A percentile compares a stretch with the other conserved stretches of the same genome.
Conservation (phyloP, 2,329 filamentous ascomycete species). For the Pseudogymnoascus sp. region DNA sequence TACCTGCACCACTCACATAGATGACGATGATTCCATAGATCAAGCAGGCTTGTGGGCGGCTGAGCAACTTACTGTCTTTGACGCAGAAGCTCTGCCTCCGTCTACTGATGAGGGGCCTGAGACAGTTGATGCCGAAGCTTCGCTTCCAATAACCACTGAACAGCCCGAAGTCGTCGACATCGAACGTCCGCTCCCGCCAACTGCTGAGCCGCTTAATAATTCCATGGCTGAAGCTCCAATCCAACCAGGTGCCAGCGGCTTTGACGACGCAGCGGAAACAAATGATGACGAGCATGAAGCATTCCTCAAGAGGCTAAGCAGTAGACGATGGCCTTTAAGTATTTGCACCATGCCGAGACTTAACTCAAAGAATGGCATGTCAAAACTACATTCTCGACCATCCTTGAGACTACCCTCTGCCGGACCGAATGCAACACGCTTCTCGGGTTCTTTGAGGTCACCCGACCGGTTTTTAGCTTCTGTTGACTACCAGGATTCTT, state of each 20-base stretch:
- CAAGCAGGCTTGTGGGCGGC: not conserved
- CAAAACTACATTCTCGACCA: conserved; percentile 18
- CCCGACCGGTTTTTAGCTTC: conserved; percentile 50
- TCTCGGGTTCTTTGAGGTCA: conserved; percentile 21
- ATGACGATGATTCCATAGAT: not conserved
- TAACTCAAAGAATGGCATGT: conserved; percentile 14
- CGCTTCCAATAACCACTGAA: not conserved
- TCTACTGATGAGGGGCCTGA: not conserved
- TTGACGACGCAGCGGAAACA: not conserved
- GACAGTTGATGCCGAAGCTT: not conserved
- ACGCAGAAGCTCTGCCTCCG: not conserved
- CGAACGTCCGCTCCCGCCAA: not conserved
- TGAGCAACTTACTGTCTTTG: not conserved
- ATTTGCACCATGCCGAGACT: conserved; percentile 10
- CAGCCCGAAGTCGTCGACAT: not conserved
- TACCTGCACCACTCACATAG: not conserved
- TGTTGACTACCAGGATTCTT: conserved; percentile 26
- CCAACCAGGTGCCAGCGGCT: not conserved
- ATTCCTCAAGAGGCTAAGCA: conserved; percentile 2
- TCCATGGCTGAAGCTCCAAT: not conserved
- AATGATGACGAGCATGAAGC: not conserved
- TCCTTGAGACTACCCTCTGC: conserved; percentile 17
- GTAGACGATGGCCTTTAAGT: not conserved
- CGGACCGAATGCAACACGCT: conserved; percentile 16
- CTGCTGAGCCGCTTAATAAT: not conserved